Conservation (phyloP, 2,329 filamentous ascomycete genomes). For the Teratosphaeria epicoccoides region DNA sequence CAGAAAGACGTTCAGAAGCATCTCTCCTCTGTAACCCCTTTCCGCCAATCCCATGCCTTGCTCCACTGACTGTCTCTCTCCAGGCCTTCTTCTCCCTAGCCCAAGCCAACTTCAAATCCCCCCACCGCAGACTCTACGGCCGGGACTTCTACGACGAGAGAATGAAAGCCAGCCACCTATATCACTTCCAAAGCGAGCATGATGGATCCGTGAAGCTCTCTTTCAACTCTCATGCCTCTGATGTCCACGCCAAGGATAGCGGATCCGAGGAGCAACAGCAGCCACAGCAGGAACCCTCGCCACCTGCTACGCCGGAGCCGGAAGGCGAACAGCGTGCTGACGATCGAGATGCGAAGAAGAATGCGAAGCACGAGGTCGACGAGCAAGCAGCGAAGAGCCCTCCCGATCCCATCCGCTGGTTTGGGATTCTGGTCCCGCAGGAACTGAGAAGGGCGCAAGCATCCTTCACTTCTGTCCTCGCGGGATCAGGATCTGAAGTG, state of each 20-base stretch:
- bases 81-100: slow-evolving; percentile 47
- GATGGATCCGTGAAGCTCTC: background rate
- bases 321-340: slow-evolving; percentile 7
- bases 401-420: slow-evolving; percentile 47
- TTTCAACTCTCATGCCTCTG: background rate
- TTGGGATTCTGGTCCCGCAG: slow-evolving; percentile 43
- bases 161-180: slow-evolving; percentile 50
- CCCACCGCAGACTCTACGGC: slow-evolving; percentile 50
- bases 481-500: background rate
- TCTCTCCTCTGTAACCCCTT: slow-evolving; percentile 42
- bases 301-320: slow-evolving; percentile 35
- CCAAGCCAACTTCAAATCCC: slow-evolving; percentile 62
- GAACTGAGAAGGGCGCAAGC: slow-evolving; percentile 47
- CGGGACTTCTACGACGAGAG: slow-evolving; percentile 62
- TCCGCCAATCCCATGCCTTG: background rate
- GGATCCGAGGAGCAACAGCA: background rate
- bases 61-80: background rate
- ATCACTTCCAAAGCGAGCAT: slow-evolving; percentile 29
- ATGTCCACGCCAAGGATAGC: background rate
- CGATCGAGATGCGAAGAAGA: background rate
- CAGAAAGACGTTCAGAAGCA: slow-evolving; percentile 43
- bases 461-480: slow-evolving; percentile 45
- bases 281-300: slow-evolving; percentile 14
- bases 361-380: background rate
- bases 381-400: background rate